Evolutionary conservation across 108 stramenopile genomes (phyloP).

Genomic region (Skeletonema potamos): DNA sequence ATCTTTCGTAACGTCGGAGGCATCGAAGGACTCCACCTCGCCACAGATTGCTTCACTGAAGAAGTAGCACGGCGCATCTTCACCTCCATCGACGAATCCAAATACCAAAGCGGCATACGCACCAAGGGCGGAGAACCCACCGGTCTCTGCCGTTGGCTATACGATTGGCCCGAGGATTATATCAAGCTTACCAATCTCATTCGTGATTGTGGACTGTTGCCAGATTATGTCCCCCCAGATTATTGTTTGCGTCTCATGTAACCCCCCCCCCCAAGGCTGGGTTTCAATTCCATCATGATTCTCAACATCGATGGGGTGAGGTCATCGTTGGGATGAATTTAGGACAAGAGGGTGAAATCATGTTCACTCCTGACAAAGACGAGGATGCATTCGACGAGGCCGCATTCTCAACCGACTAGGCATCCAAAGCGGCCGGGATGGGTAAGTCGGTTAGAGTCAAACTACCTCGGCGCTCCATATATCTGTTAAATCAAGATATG

Average conservation of each 20-base stretch:
- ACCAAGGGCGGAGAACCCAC: not conserved
- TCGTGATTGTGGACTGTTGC: not conserved
- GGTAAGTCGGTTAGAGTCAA: not conserved
- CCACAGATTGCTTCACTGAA: not conserved
- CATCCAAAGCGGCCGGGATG: not conserved
- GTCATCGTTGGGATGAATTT: not conserved
- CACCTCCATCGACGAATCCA: not conserved
- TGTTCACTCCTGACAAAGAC: not conserved
- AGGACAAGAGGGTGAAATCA: not conserved
- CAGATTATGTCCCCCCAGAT: not conserved
- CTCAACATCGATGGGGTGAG: not conserved
- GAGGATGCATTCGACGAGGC: not conserved
- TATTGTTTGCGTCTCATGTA: slow-evolving; percentile 9
- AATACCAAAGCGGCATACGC: not conserved
- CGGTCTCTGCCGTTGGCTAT: not conserved
- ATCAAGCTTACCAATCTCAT: not conserved
- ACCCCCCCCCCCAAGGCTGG: not conserved
- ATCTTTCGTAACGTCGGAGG: not conserved
- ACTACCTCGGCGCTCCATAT: slow-evolving; percentile 3
- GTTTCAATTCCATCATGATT: not conserved
- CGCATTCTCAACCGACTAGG: not conserved
- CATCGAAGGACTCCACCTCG: slow-evolving; percentile 3
- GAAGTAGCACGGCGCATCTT: not conserved
- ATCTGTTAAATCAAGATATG: not conserved
- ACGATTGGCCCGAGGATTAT: not conserved